Conservation (phyloP, 805 yeast species). For the Blastobotrys attinorum region DNA sequence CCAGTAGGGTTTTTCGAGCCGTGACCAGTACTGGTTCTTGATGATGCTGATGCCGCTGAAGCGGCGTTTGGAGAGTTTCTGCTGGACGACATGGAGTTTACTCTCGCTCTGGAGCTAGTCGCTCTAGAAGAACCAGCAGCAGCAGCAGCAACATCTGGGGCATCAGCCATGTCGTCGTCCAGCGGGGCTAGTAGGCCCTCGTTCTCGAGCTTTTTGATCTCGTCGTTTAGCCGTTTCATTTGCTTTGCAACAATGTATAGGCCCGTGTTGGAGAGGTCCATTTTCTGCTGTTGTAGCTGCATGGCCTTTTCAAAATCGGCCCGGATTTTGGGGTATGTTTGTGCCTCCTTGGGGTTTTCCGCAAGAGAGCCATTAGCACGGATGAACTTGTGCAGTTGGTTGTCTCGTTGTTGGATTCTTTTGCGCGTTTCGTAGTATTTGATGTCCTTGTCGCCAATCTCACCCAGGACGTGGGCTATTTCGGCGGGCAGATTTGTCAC, state of each 20-base stretch:
- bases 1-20: slow-evolving; percentile 15
- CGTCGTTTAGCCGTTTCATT: slow-evolving; percentile 61
- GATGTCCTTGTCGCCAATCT: slow-evolving; percentile 62
- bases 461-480: slow-evolving; percentile 70
- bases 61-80: not conserved
- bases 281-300: slow-evolving; percentile 67
- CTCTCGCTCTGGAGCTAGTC: slow-evolving; percentile 1
- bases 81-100: not conserved
- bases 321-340: slow-evolving; percentile 53
- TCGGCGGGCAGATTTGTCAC: slow-evolving; percentile 84
- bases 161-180: not conserved
- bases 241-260: slow-evolving; percentile 71
- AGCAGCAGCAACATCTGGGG: slow-evolving; percentile 1
- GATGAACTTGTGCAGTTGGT: slow-evolving; percentile 74
- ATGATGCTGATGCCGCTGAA: not conserved
- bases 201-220: slow-evolving; percentile 63
- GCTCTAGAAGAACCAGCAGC: not conserved
- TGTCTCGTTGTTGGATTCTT: slow-evolving; percentile 62
- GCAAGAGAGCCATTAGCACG: slow-evolving; percentile 74
- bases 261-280: slow-evolving; percentile 74
- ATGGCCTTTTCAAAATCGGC: slow-evolving; percentile 57
- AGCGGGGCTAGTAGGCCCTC: slow-evolving; percentile 65
- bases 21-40: slow-evolving; percentile 8
- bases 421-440: slow-evolving; percentile 58
- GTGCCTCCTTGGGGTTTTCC: slow-evolving; percentile 75